A percentile compares a stretch with the other conserved stretches of the same genome.
Conservation (phyloP, 129 eudicot species). For the Flaveria brownii region DNA sequence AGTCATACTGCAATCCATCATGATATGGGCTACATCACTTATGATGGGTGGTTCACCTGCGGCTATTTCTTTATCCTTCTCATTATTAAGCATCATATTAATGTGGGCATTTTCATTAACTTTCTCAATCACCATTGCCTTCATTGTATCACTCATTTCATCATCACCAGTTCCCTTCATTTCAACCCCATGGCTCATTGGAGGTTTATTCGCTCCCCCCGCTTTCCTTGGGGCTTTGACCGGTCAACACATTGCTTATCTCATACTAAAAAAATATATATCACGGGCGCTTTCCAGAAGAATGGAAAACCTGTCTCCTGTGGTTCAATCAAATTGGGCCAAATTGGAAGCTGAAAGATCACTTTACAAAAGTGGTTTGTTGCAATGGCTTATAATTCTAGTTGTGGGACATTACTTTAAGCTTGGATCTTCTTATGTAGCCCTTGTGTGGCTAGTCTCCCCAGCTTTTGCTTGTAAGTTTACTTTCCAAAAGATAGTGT, state of each 20-base stretch:
- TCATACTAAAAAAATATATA: constrained; percentile 44
- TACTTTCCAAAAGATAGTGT: not conserved
- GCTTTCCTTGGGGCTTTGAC: constrained; percentile 89
- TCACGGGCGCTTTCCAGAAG: constrained; percentile 40
- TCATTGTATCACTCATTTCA: constrained; percentile 59
- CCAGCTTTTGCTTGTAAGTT: constrained; percentile 98
- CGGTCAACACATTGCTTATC: constrained; percentile 83
- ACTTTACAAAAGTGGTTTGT: constrained; percentile 73
- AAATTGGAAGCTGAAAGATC: constrained; percentile 93
- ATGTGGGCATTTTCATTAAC: constrained; percentile 77
- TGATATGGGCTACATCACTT: constrained; percentile 72
- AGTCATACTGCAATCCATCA: constrained; percentile 66
- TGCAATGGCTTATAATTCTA: constrained; percentile 85
- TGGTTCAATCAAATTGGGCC: constrained; percentile 50
- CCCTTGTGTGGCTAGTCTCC: constrained; percentile 79
- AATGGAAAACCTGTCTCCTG: constrained; percentile 43
- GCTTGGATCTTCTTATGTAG: constrained; percentile 76
- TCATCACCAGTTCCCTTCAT: constrained; percentile 75
- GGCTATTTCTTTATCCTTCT: constrained; percentile 53
- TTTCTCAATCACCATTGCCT: constrained; percentile 59
- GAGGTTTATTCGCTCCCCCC: constrained; percentile 74
- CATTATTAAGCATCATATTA: constrained; percentile 63
- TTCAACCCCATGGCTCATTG: constrained; percentile 71
- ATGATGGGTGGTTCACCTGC: constrained; percentile 83
- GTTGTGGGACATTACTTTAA: constrained; percentile 56